Evolutionary conservation across 306 rosid species (phyloP), one percentile per base, ranked within the genome.

Genomic region (Prunus dulcis): DNA sequence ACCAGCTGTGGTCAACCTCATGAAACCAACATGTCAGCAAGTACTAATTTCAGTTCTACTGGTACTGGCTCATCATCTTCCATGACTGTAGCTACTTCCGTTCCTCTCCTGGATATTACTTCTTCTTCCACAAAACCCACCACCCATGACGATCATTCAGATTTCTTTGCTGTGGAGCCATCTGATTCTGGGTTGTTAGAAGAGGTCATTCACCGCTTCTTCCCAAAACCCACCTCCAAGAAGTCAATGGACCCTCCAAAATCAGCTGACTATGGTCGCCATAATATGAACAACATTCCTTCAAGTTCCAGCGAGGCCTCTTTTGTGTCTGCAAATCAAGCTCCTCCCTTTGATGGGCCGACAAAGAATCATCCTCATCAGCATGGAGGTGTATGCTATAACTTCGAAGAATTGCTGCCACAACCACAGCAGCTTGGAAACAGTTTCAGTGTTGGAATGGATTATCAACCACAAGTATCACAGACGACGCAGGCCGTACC

Each of bases 121-220:
- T 12, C 45, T 41, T 13, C 49, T 9, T 28, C 74, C 25, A 34
- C 38, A 14, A 63, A 64, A 7, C 64, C 65, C 56, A 43, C 30
- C 11, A 0, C 34, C 34, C 5, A 28, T 2, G 67, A 30, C 13
- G 71, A 34, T 27, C 25, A 52, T 0, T 86, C 84, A 0, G 93
- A 78, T 9, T 89, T 89, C 76, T 81, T 91, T 14, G 83, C 90
- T 0, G 70, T 69, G 45, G 93, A 90, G 55, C 69, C 90, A 2
- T 84, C 95, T 0, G 88, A 84, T 78, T 90, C 96, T 1, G 98
- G 98, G 0, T 70, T 94, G 72, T 61, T 94, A 74, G 93, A 94
- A 55, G 98, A 94, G 73, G 83, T 92, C 3, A 95, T 94, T 14
- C 81, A 80, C 1, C 86, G 80, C 34, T 92, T 86, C 46, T 85